These are phyloP conservation scores for Phytophthora chlamydospora DNA, from an alignment of 352 stramenopile genomes.

Conservation along the genomic window DNA sequence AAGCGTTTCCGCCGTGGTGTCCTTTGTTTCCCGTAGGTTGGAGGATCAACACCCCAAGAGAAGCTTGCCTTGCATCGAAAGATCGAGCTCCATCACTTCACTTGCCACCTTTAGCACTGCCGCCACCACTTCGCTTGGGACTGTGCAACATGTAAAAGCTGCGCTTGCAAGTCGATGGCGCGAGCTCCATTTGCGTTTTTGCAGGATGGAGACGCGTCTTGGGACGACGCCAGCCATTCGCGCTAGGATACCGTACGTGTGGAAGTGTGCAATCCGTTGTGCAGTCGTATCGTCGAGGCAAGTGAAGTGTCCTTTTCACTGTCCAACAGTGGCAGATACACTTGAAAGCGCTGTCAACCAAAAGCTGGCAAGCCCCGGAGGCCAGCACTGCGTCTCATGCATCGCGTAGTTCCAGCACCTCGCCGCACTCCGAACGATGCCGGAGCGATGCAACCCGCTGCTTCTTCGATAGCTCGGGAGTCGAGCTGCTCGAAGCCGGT, in stretches of 20 bases:
- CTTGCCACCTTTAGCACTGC: not conserved
- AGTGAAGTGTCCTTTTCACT: slow-evolving; percentile 5
- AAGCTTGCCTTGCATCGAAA: no score
- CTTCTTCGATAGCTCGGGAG: slow-evolving; percentile 16
- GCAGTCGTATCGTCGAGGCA: slow-evolving; percentile 22
- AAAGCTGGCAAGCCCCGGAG: slow-evolving; percentile 14
- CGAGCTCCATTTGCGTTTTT: not conserved
- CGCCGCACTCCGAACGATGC: not conserved
- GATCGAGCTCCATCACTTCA: not conserved
- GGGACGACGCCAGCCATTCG: slow-evolving; percentile 10
- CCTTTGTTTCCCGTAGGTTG: no score
- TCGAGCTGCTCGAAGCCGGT: not conserved
- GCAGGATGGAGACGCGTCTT: not conserved
- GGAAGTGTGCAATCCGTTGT: slow-evolving; percentile 23
- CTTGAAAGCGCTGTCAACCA: slow-evolving; percentile 19
- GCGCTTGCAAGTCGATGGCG: slow-evolving; percentile 9
- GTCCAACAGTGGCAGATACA: slow-evolving; percentile 4
- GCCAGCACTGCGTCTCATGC: slow-evolving; percentile 13
- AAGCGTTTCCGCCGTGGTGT: no score
- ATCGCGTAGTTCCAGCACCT: not conserved
- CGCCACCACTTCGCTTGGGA: not conserved
- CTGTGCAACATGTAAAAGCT: slow-evolving; percentile 15
- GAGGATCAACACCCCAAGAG: no score
- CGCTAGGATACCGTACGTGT: not conserved
- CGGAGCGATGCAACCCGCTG: not conserved